Conservation (phyloP, 2,329 filamentous ascomycete genomes). For the Dothideomycetes sp. region DNA sequence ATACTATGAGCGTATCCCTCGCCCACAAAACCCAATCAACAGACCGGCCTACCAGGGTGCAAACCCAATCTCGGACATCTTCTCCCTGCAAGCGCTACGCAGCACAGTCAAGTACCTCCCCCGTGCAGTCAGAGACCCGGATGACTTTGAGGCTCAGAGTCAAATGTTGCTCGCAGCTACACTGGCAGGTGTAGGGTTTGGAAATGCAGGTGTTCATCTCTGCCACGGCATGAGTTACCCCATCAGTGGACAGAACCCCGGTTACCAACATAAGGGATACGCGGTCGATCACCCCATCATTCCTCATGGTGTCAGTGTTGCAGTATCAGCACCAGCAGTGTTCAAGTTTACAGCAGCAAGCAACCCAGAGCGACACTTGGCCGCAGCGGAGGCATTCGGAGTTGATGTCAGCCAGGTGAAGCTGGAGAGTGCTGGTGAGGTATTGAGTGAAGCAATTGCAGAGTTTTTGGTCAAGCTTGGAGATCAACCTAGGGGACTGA, state of each 20-base stretch:
- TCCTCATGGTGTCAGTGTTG: constrained; percentile 90
- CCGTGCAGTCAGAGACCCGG: constrained; percentile 72
- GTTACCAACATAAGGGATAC: constrained; percentile 85
- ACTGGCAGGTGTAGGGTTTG: constrained; percentile 88
- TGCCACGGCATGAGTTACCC: constrained; percentile 94
- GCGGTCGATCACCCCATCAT: constrained; percentile 67
- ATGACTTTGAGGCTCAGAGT: constrained; percentile 83
- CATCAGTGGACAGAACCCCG: constrained; percentile 88
- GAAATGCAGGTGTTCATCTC: constrained; percentile 90
- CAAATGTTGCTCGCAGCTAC: constrained; percentile 95
- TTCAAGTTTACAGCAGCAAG: constrained; percentile 87
- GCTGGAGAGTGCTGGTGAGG: constrained; percentile 77
- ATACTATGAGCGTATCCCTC: constrained; percentile 71
- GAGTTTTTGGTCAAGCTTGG: constrained; percentile 74
- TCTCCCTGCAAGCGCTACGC: constrained; percentile 75
- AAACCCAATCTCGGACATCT: constrained; percentile 96
- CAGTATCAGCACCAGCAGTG: constrained; percentile 83
- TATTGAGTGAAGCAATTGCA: constrained; percentile 71
- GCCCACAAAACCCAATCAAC: constrained; percentile 80
- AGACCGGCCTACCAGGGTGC: constrained; percentile 93
- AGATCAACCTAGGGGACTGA: constrained; percentile 81
- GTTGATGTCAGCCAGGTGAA: constrained; percentile 83
- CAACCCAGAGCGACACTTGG: constrained; percentile 84
- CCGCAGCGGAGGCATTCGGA: constrained; percentile 81
- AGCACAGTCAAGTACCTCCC: constrained; percentile 88